A percentile compares a stretch with the other conserved stretches of the same genome.
Evolutionary conservation across 306 rosid genomes (phyloP).

Genomic region (Sindora glabra): DNA sequence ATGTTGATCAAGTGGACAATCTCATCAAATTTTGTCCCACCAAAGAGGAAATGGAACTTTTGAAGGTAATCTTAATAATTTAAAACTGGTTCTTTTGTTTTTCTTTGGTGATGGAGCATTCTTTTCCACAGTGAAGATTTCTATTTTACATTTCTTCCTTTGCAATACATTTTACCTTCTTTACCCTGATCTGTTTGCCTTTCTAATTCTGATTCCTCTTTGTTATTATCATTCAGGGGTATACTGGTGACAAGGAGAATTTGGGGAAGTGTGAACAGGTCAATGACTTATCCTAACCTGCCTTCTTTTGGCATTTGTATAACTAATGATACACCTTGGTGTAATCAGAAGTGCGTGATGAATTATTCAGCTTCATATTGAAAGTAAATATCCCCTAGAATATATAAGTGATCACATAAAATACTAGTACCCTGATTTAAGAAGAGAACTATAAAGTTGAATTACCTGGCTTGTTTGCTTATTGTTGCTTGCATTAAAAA

Average conservation of each 20-base stretch:
- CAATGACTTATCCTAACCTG: slow-evolving; percentile 20
- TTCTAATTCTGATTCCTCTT: slow-evolving; percentile 22
- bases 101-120: background rate
- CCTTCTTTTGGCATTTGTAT: too few relatives aligned
- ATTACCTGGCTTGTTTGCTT: slow-evolving; percentile 11
- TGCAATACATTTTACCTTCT: too few relatives aligned
- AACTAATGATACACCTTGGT: too few relatives aligned
- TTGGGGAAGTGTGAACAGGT: slow-evolving; percentile 99
- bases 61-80: slow-evolving; percentile 57
- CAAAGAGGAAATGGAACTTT: slow-evolving; percentile 97
- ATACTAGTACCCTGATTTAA: background rate
- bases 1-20: slow-evolving; percentile 95
- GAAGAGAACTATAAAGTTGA: background rate
- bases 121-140: background rate
- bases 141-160: slow-evolving; percentile 1
- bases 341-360: too few relatives aligned
- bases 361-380: too few relatives aligned
- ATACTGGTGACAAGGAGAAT: slow-evolving; percentile 76
- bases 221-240: slow-evolving; percentile 47
- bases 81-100: slow-evolving; percentile 8
- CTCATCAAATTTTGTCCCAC: slow-evolving; percentile 94
- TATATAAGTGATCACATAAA: slow-evolving; percentile 9
- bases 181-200: slow-evolving; percentile 2
- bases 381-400: too few relatives aligned
- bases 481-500: slow-evolving; percentile 8